These are phyloP conservation scores for Amanita pseudoporphyria DNA, from an alignment of 768 basidiomycete genomes.

Conservation along the genomic window DNA sequence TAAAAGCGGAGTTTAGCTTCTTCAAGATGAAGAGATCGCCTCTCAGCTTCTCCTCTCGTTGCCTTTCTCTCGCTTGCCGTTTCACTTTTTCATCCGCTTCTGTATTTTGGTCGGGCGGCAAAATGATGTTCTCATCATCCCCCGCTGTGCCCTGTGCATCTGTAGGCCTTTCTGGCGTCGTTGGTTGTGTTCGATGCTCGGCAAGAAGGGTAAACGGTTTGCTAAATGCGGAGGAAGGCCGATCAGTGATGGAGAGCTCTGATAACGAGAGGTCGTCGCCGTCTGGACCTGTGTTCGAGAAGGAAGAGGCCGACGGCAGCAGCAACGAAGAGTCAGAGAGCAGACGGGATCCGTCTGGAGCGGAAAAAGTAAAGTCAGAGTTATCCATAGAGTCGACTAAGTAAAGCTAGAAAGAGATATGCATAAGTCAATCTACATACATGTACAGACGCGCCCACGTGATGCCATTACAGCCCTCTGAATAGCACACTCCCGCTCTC, in stretches of 20 bases:
- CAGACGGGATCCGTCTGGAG: slow-evolving; percentile 16
- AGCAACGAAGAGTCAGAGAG: slow-evolving; percentile 35
- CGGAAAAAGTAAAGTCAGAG: slow-evolving; percentile 4
- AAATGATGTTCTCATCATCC: slow-evolving; percentile 6
- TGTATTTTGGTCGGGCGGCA: background rate
- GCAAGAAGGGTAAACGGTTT: slow-evolving; percentile 22
- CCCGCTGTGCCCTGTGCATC: background rate
- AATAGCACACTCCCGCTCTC: slow-evolving; percentile 1
- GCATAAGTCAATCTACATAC: background rate
- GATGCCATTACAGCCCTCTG: background rate
- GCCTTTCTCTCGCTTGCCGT: background rate
- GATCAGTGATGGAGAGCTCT: slow-evolving; percentile 39
- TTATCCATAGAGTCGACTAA: background rate
- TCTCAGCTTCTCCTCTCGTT: slow-evolving; percentile 62
- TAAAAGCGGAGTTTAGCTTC: slow-evolving; percentile 65
- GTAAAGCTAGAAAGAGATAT: no score
- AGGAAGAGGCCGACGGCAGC: slow-evolving; percentile 15
- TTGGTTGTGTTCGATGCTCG: slow-evolving; percentile 10
- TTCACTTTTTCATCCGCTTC: background rate
- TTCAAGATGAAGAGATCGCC: slow-evolving; percentile 64
- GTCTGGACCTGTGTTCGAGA: slow-evolving; percentile 28
- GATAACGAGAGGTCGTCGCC: slow-evolving; percentile 48
- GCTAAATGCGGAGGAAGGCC: slow-evolving; percentile 10
- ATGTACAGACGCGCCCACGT: background rate
- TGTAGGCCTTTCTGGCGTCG: slow-evolving; percentile 6